Conservation (phyloP, 1,284 basidiomycete genomes). For the Retiboletus flavoniger region DNA sequence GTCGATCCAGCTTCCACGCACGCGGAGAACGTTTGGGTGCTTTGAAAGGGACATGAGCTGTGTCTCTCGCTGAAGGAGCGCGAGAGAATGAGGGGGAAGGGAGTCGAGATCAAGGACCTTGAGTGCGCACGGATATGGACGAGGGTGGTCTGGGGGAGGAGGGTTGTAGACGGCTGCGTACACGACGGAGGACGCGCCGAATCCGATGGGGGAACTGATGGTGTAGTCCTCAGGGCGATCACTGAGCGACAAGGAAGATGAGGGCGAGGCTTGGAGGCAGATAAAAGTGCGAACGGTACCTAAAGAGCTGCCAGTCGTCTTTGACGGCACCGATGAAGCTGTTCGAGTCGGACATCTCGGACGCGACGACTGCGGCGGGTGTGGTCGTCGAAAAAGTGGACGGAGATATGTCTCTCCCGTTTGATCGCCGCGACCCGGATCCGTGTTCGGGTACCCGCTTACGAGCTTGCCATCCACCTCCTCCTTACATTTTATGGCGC, state of each 20-base stretch:
- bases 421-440: constrained; percentile 11
- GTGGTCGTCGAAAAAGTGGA: too few species aligned
- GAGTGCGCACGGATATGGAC: constrained; percentile 67
- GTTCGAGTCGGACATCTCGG: constrained; percentile 12
- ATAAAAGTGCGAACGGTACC: constrained; percentile 38
- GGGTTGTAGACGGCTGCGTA: constrained; percentile 71
- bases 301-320: constrained; percentile 84
- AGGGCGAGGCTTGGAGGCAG: not conserved
- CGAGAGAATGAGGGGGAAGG: constrained; percentile 64
- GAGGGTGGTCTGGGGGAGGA: constrained; percentile 31
- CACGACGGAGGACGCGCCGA: constrained; percentile 85
- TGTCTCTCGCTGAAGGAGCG: constrained; percentile 78
- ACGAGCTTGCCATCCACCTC: not conserved
- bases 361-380: not conserved
- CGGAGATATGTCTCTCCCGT: constrained; percentile 2
- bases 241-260: constrained; percentile 38
- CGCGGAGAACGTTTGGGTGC: constrained; percentile 87
- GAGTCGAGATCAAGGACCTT: constrained; percentile 87
- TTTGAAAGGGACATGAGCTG: constrained; percentile 93
- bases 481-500: constrained; percentile 51
- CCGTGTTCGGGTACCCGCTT: constrained; percentile 21
- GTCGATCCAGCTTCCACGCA: constrained; percentile 84
- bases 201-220: constrained; percentile 73
- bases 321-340: constrained; percentile 72
- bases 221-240: constrained; percentile 70